phyloP scores from a whole-genome alignment of 1,139 yeast genomes.

The Geotrichum australiense region DNA sequence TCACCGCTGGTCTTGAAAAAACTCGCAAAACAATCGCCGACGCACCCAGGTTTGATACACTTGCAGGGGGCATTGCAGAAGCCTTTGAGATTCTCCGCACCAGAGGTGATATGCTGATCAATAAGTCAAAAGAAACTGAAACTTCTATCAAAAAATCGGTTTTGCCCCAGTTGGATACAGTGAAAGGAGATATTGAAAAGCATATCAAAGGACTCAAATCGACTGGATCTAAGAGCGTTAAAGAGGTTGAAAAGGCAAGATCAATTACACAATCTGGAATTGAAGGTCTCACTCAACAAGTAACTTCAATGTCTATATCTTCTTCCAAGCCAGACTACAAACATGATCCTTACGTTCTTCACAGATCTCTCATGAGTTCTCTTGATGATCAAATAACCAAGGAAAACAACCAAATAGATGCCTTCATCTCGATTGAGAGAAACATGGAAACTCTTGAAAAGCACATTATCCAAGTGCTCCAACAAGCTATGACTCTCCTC shows the following conservation, averaged over 20 bases:
- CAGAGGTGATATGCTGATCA: constrained; percentile 31
- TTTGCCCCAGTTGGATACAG: constrained; percentile 33
- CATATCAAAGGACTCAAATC: constrained; percentile 36
- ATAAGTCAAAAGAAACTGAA: constrained; percentile 33
- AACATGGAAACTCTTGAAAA: constrained; percentile 39
- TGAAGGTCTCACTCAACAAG: constrained; percentile 34
- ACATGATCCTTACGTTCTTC: constrained; percentile 42
- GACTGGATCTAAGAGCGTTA: constrained; percentile 33
- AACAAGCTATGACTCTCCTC: constrained; percentile 35
- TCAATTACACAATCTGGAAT: constrained; percentile 33
- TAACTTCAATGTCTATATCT: constrained; percentile 25
- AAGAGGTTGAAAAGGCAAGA: constrained; percentile 36
- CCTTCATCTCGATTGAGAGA: constrained; percentile 38
- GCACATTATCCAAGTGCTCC: constrained; percentile 40
- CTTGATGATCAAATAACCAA: constrained; percentile 39
- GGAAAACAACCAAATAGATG: constrained; percentile 42
- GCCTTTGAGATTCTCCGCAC: constrained; percentile 32
- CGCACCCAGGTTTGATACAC: constrained; percentile 31
- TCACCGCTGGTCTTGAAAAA: constrained; percentile 31
- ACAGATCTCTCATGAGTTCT: constrained; percentile 35
- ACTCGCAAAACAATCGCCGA: constrained; percentile 31
- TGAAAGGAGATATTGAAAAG: constrained; percentile 36
- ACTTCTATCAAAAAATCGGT: constrained; percentile 30
- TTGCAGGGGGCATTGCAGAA: constrained; percentile 27
- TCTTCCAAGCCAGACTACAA: constrained; percentile 34